phyloP scores from a whole-genome alignment of 441 rosid genomes.

The Metrosideros polymorpha region DNA sequence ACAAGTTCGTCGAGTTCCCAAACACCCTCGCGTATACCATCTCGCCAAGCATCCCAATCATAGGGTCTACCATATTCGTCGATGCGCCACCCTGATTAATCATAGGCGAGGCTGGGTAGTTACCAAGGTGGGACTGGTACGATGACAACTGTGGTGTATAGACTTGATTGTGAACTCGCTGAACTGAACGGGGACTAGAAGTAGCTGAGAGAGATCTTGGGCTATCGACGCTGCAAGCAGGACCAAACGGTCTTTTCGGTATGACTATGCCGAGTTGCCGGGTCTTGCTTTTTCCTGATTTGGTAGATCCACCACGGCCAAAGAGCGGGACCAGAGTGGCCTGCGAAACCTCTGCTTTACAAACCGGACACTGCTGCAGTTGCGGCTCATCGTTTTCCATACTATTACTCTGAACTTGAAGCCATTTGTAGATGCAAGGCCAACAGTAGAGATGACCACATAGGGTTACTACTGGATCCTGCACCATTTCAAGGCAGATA shows the following conservation, averaged over 20 bases:
- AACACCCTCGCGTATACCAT: slow-evolving; percentile 49
- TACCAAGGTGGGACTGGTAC: slow-evolving; percentile 18
- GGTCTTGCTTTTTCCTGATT: slow-evolving; percentile 20
- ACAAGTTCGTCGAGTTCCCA: slow-evolving; percentile 32
- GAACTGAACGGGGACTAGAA: slow-evolving; percentile 1
- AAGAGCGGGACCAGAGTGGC: slow-evolving; percentile 68
- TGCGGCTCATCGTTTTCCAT: slow-evolving; percentile 16
- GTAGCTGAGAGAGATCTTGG: slow-evolving; percentile 17
- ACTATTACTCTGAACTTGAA: neutral
- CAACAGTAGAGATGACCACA: slow-evolving; percentile 97
- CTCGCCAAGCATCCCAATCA: slow-evolving; percentile 63
- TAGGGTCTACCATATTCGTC: slow-evolving; percentile 25
- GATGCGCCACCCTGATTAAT: slow-evolving; percentile 19
- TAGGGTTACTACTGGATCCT: slow-evolving; percentile 81
- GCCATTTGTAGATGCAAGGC: slow-evolving; percentile 57
- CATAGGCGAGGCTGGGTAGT: slow-evolving; percentile 24
- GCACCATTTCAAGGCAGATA: slow-evolving; percentile 80
- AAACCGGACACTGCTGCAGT: slow-evolving; percentile 76
- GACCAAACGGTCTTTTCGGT: slow-evolving; percentile 57
- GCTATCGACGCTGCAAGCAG: slow-evolving; percentile 18
- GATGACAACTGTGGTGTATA: slow-evolving; percentile 11
- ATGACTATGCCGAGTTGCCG: slow-evolving; percentile 35
- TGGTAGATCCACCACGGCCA: slow-evolving; percentile 44
- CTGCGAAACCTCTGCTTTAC: slow-evolving; percentile 72
- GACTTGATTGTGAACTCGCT: slow-evolving; percentile 7